Percentiles rank a stretch among this genome's conserved stretches.
phyloP scores from a whole-genome alignment of 257 asterid species.

The Mitragyna speciosa region DNA sequence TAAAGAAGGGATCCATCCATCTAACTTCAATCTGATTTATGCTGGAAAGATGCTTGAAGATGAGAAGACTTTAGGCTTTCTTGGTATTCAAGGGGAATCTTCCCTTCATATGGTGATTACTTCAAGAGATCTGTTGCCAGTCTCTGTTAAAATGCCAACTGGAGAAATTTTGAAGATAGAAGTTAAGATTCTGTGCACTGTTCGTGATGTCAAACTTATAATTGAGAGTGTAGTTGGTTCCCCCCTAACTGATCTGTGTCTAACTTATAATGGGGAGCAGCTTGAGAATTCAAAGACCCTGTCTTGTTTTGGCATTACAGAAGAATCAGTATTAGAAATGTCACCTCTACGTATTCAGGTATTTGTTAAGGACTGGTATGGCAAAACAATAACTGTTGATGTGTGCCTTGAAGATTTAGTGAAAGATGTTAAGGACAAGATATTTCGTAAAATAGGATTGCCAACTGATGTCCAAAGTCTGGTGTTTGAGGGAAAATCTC shows the following conservation, averaged over 20 bases:
- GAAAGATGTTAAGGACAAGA: conserved; percentile 17
- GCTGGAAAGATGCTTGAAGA: conserved; percentile 28
- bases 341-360: conserved; percentile 10
- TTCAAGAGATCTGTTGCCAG: conserved; percentile 8
- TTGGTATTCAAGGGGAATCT: conserved; percentile 13
- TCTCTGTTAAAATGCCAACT: conserved; percentile 20
- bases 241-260: not conserved
- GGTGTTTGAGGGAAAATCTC: conserved; percentile 18
- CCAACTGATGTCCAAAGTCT: conserved; percentile 19
- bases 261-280: conserved; percentile 11
- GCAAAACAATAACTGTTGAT: not conserved
- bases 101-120: conserved; percentile 23
- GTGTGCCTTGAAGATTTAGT: conserved; percentile 11
- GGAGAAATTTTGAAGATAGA: conserved; percentile 18
- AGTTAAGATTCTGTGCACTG: conserved; percentile 19
- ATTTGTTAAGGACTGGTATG: conserved; percentile 3
- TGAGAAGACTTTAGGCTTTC: conserved; percentile 21
- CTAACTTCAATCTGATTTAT: conserved; percentile 12
- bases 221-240: conserved; percentile 26
- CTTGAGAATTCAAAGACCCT: conserved; percentile 17
- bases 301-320: conserved; percentile 9
- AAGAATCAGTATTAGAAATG: conserved; percentile 16
- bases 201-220: conserved; percentile 19
- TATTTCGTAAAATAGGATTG: conserved; percentile 10
- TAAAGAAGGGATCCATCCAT: conserved; percentile 13